phyloP scores from a whole-genome alignment of 2,329 filamentous ascomycete genomes.

The Alternaria longipes region DNA sequence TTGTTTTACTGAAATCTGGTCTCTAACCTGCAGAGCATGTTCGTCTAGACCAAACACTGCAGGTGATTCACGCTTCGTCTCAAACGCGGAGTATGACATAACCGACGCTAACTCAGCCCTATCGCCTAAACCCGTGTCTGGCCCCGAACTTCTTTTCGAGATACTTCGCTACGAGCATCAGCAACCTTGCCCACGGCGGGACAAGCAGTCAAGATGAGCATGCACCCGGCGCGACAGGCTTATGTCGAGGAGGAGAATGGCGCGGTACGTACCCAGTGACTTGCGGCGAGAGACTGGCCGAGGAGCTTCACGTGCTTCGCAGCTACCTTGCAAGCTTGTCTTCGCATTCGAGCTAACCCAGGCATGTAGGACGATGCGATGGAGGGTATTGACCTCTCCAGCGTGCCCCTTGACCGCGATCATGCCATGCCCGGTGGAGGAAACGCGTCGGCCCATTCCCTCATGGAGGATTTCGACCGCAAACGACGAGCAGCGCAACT shows the following conservation, averaged over 20 bases:
- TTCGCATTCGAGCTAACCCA: slow-evolving; percentile 18
- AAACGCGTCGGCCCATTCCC: slow-evolving; percentile 83
- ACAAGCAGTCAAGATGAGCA: slow-evolving; percentile 53
- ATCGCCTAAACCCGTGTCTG: slow-evolving; percentile 30
- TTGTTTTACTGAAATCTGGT: slow-evolving; percentile 21
- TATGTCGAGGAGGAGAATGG: slow-evolving; percentile 86
- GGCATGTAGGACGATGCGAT: slow-evolving; percentile 60
- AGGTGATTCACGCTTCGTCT: slow-evolving; percentile 18
- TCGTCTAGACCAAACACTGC: slow-evolving; percentile 20
- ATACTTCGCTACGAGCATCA: slow-evolving; percentile 21
- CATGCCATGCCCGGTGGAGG: slow-evolving; percentile 81
- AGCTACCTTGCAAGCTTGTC: slow-evolving; percentile 4
- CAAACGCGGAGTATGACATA: slow-evolving; percentile 36
- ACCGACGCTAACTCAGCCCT: slow-evolving; percentile 42
- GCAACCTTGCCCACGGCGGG: slow-evolving; percentile 24
- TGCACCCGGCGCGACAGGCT: slow-evolving; percentile 90
- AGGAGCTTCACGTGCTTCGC: slow-evolving; percentile 32
- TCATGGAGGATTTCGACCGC: slow-evolving; percentile 87
- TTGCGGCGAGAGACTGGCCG: slow-evolving; percentile 4
- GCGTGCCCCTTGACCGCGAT: slow-evolving; percentile 78
- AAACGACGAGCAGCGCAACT: slow-evolving; percentile 89
- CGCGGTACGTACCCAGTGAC: slow-evolving; percentile 64
- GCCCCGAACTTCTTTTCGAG: slow-evolving; percentile 32
- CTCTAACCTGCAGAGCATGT: slow-evolving; percentile 9
- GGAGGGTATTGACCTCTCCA: slow-evolving; percentile 67